Evolutionary conservation across 192 early-diverging fungal species (phyloP).

Genomic region (Rhizoclosmatium globosum): DNA sequence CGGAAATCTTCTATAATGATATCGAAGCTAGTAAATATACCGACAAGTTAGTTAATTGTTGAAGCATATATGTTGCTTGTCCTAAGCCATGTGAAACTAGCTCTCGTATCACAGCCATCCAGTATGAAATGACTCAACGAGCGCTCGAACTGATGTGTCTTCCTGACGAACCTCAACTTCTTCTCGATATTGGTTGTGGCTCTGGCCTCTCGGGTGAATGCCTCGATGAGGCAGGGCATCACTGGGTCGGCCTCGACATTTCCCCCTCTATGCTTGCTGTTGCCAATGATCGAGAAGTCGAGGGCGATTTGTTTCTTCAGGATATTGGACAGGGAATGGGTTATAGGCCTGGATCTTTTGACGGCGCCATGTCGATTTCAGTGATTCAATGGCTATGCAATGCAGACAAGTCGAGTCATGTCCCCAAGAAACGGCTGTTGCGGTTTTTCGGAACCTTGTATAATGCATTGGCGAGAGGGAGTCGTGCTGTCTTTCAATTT

Average conservation of each 20-base stretch:
- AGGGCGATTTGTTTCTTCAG: constrained; percentile 94
- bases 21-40: constrained; percentile 95
- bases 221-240: constrained; percentile 92
- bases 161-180: constrained; percentile 73
- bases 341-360: constrained; percentile 95
- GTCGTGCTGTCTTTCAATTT: constrained; percentile 97
- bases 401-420: constrained; percentile 90
- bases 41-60: constrained; percentile 67
- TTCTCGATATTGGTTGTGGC: constrained; percentile 98
- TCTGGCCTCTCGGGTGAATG: constrained; percentile 96
- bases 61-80: too few species aligned
- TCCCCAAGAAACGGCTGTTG: constrained; percentile 80
- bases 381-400: constrained; percentile 99
- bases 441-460: constrained; percentile 95
- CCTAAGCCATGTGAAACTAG: constrained; percentile 47
- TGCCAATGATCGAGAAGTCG: constrained; percentile 88
- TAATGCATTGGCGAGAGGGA: constrained; percentile 85
- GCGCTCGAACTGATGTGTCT: constrained; percentile 92
- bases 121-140: constrained; percentile 92
- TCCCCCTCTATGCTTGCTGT: constrained; percentile 92
- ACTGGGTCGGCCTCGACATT: constrained; percentile 98
- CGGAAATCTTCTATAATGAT: constrained; percentile 97
- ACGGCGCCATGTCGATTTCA: constrained; percentile 94
- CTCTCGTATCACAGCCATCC: constrained; percentile 93
- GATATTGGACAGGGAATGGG: constrained; percentile 95